These are phyloP conservation scores for Cordyceps pruinosa DNA, from an alignment of 2,329 filamentous ascomycete species.

Conservation along the genomic window DNA sequence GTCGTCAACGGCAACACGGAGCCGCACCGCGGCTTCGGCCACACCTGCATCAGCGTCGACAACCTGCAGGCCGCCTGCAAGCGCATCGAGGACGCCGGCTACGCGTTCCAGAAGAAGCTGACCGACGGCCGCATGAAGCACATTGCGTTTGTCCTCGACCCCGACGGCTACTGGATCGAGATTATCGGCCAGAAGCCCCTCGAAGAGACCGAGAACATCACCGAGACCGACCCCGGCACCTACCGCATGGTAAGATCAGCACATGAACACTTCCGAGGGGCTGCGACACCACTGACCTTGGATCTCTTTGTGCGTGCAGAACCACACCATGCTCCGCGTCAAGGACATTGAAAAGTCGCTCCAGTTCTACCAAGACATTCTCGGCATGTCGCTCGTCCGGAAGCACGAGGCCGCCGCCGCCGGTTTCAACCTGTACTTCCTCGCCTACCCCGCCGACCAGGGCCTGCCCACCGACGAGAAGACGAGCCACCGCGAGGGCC, in stretches of 20 bases:
- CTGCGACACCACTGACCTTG: not conserved
- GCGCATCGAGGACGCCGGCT: constrained; percentile 82
- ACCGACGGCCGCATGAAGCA: constrained; percentile 78
- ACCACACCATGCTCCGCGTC: constrained; percentile 92
- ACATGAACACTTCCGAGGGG: not conserved
- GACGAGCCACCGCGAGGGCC: constrained; percentile 65
- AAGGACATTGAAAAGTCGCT: constrained; percentile 71
- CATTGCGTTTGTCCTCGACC: constrained; percentile 87
- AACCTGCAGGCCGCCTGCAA: constrained; percentile 85
- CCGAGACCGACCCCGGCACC: constrained; percentile 62
- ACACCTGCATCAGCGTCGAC: constrained; percentile 77
- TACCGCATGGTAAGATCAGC: constrained; percentile 58
- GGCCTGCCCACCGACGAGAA: constrained; percentile 45
- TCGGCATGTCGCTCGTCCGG: constrained; percentile 81
- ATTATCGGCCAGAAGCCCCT: constrained; percentile 66
- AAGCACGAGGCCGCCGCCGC: constrained; percentile 62
- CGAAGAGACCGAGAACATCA: constrained; percentile 65
- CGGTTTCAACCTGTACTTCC: constrained; percentile 87
- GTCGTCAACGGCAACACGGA: constrained; percentile 88
- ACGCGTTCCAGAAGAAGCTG: constrained; percentile 92
- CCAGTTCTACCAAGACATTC: constrained; percentile 74
- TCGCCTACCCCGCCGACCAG: constrained; percentile 64
- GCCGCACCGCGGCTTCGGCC: constrained; percentile 75
- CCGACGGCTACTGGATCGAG: constrained; percentile 83
- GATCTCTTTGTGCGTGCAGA: constrained; percentile 39